These are phyloP conservation scores for thale cress (Arabidopsis thaliana) DNA, from an alignment of 345 rosid species.

Conservation along the genomic window DNA sequence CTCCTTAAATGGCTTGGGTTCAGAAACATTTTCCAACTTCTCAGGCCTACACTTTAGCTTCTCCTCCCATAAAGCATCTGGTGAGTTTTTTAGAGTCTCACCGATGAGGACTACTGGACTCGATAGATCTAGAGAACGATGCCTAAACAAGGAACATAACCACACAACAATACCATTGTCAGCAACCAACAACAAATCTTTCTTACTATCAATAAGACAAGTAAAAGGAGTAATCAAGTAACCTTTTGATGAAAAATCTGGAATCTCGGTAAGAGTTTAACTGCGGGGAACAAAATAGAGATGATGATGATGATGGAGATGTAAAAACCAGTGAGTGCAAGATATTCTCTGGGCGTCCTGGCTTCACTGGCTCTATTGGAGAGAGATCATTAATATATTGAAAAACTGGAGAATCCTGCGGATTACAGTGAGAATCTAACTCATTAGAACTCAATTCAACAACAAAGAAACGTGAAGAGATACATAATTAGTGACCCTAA, in stretches of 20 bases:
- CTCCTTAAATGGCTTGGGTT: conserved; percentile 39
- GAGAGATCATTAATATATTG: conserved; percentile 69
- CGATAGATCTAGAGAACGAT: conserved; percentile 44
- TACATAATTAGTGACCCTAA: neutral
- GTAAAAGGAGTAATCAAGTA: neutral
- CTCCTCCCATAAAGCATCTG: conserved; percentile 36
- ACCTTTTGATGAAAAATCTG: conserved; percentile 58
- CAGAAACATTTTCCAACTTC: conserved; percentile 35
- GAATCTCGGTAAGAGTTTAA: conserved; percentile 47
- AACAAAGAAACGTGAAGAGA: neutral
- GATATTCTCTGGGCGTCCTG: conserved; percentile 38
- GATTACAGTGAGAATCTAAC: neutral
- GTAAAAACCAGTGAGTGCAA: conserved; percentile 50
- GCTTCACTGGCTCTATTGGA: conserved; percentile 60
- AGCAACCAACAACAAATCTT: conserved; percentile 8
- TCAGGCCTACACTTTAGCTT: conserved; percentile 35
- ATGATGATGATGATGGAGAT: conserved; percentile 68
- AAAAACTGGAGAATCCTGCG: conserved; percentile 81
- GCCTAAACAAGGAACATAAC: conserved; percentile 43
- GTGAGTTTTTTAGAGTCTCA: conserved; percentile 38
- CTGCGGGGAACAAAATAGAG: conserved; percentile 58
- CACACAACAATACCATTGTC: conserved; percentile 7
- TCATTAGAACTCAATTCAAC: neutral
- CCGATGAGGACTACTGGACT: conserved; percentile 37
- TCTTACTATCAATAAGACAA: neutral